A percentile compares a stretch with the other conserved stretches of the same genome.
Evolutionary conservation across 2,329 filamentous ascomycete species (phyloP).

Genomic region (Penicillium sp.): DNA sequence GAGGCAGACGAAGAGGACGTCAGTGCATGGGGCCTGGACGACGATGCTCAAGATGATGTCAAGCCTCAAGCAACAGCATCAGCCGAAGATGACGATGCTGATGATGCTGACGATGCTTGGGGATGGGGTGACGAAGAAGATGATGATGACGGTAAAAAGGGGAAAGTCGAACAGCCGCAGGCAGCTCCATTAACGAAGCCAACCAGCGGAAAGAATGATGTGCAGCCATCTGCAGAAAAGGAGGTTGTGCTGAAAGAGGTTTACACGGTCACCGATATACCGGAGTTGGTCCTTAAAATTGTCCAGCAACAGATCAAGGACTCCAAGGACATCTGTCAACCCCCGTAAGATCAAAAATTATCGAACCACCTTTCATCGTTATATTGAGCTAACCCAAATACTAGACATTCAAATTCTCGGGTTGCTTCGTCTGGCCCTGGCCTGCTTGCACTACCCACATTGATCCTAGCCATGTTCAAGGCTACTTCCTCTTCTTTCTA

Average conservation of each 20-base stretch:
- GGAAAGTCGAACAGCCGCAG: conserved; percentile 18
- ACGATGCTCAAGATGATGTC: conserved; percentile 37
- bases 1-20: conserved; percentile 49
- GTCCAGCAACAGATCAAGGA: conserved; percentile 48
- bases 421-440: conserved; percentile 48
- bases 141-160: conserved; percentile 39
- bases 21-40: conserved; percentile 57
- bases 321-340: conserved; percentile 42
- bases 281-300: conserved; percentile 67
- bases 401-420: conserved; percentile 38
- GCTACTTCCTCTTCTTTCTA: conserved; percentile 54
- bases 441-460: conserved; percentile 50
- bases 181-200: conserved; percentile 25
- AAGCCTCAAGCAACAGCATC: conserved; percentile 17
- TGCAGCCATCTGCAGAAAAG: conserved; percentile 40
- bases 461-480: conserved; percentile 56
- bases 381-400: conserved; percentile 24
- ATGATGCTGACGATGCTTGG: conserved; percentile 74
- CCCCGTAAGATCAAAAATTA: conserved; percentile 35
- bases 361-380: not conserved
- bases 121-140: conserved; percentile 68
- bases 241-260: conserved; percentile 82
- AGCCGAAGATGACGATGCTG: conserved; percentile 43
- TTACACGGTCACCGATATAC: conserved; percentile 87
- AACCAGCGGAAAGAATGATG: conserved; percentile 24